phyloP scores from a whole-genome alignment of 257 asterid genomes.

The Lantana camara region DNA sequence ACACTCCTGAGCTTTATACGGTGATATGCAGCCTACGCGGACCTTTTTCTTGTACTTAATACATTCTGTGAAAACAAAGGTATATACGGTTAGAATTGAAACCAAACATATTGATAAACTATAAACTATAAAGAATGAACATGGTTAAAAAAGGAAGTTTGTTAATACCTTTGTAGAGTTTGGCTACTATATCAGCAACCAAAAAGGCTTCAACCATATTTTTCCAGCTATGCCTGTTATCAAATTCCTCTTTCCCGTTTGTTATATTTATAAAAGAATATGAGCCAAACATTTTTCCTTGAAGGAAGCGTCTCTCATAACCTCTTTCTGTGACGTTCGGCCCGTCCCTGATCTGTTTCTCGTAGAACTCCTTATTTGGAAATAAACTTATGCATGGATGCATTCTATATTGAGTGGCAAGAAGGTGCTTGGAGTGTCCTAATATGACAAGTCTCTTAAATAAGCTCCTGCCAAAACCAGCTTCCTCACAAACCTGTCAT shows the following conservation, averaged over 20 bases:
- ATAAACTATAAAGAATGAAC: too few relatives aligned
- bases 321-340: conserved; percentile 41
- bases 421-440: conserved; percentile 60
- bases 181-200: conserved; percentile 49
- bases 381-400: conserved; percentile 80
- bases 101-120: too few relatives aligned
- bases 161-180: conserved; percentile 56
- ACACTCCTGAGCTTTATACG: conserved; percentile 75
- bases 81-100: not conserved
- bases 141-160: too few relatives aligned
- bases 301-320: conserved; percentile 45
- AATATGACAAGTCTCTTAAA: conserved; percentile 65
- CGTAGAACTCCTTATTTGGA: conserved; percentile 71
- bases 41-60: conserved; percentile 41
- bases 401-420: conserved; percentile 77
- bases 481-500: conserved; percentile 51
- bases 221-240: conserved; percentile 42
- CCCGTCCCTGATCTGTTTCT: conserved; percentile 49
- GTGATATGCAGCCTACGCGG: conserved; percentile 79
- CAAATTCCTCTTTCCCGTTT: conserved; percentile 56
- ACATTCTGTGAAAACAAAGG: conserved; percentile 42
- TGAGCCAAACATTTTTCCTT: conserved; percentile 45
- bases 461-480: conserved; percentile 73
- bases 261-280: conserved; percentile 63
- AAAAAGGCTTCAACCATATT: conserved; percentile 59